phyloP scores from a whole-genome alignment of 2,329 filamentous ascomycete species.

The Ophiostoma triangulosporum region DNA sequence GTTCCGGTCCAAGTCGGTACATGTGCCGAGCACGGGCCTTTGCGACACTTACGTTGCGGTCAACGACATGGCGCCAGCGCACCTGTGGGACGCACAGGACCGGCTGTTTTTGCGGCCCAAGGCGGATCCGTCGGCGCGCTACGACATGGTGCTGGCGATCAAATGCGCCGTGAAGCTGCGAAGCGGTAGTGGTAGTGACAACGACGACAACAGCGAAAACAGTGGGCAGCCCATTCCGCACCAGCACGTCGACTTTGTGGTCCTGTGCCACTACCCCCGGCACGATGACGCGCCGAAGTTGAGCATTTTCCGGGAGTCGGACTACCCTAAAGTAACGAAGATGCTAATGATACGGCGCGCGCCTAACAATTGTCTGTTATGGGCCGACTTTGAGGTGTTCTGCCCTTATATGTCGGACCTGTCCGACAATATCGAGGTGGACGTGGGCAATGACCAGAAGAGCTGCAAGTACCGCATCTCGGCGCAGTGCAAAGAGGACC shows the following conservation, averaged over 20 bases:
- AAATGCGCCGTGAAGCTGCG: not conserved
- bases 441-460: not conserved
- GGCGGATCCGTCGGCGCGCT: conserved; percentile 4
- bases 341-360: conserved; percentile 8
- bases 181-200: too few relatives aligned
- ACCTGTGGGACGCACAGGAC: conserved; percentile 10
- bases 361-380: conserved; percentile 5
- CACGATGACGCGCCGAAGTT: not conserved
- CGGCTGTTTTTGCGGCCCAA: conserved; percentile 9
- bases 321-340: conserved; percentile 2
- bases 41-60: not conserved
- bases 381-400: conserved; percentile 4
- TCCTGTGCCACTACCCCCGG: not conserved
- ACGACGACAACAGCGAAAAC: too few relatives aligned
- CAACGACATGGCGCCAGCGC: conserved; percentile 4
- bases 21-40: not conserved
- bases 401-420: not conserved
- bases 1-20: conserved; percentile 1
- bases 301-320: conserved; percentile 2
- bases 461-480: not conserved
- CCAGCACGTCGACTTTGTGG: conserved; percentile 2
- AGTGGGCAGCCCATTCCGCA: too few relatives aligned
- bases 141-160: conserved; percentile 9
- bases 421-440: not conserved
- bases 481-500: not conserved